A percentile compares a stretch with the other conserved stretches of the same genome.
Evolutionary conservation across 1,284 basidiomycete species (phyloP).

Genomic region (Apiotrichum porosum): DNA sequence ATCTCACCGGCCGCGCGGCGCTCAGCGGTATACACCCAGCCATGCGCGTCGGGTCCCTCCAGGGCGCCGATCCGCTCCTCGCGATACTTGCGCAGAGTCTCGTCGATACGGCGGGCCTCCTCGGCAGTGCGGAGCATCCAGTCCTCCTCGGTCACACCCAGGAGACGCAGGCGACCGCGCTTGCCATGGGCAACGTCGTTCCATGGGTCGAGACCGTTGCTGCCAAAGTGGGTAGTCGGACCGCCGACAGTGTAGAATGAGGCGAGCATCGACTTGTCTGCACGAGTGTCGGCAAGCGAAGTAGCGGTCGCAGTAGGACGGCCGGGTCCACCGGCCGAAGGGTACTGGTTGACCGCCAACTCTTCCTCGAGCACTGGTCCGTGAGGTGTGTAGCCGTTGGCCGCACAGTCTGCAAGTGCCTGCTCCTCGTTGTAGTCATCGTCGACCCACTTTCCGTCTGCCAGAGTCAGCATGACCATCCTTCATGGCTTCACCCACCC

Average conservation of each 20-base stretch:
- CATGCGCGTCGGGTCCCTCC: conserved; percentile 30
- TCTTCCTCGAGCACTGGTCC: conserved; percentile 75
- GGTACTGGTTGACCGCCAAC: conserved; percentile 26
- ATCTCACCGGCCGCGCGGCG: conserved; percentile 11
- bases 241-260: conserved; percentile 73
- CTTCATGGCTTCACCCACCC: conserved; percentile 55
- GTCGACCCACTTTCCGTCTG: conserved; percentile 82
- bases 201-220: conserved; percentile 73
- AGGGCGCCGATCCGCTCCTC: conserved; percentile 56
- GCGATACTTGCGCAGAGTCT: conserved; percentile 61
- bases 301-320: conserved; percentile 22
- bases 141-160: conserved; percentile 74
- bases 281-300: conserved; percentile 36
- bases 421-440: conserved; percentile 95
- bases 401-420: conserved; percentile 63
- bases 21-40: conserved; percentile 35
- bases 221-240: conserved; percentile 80
- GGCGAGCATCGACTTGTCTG: conserved; percentile 39
- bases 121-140: conserved; percentile 79
- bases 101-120: conserved; percentile 59
- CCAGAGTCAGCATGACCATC: conserved; percentile 4
- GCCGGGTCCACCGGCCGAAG: conserved; percentile 28
- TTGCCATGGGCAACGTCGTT: conserved; percentile 70
- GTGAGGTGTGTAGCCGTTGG: conserved; percentile 66
- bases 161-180: conserved; percentile 48